Evolutionary conservation across 2,329 filamentous ascomycete species (phyloP).

Genomic region (Paecilomyces variotii): DNA sequence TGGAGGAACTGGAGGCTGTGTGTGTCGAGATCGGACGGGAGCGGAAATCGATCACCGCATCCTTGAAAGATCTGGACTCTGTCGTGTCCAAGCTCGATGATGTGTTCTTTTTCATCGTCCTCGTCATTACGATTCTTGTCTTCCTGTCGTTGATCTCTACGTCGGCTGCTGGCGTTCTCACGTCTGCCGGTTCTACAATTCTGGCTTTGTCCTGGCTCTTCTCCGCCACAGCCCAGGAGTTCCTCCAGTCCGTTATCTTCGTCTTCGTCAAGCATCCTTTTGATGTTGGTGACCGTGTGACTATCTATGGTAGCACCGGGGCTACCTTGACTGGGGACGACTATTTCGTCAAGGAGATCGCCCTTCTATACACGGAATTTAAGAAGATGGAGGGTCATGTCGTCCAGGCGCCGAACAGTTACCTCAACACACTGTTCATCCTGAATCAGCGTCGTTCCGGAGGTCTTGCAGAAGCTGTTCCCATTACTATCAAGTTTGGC

Average conservation of each 20-base stretch:
- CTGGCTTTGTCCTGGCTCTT: conserved; percentile 89
- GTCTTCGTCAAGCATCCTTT: conserved; percentile 97
- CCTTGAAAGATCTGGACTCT: conserved; percentile 87
- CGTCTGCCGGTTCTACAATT: conserved; percentile 78
- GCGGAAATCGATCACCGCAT: conserved; percentile 90
- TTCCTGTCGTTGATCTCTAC: conserved; percentile 85
- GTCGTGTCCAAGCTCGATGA: conserved; percentile 85
- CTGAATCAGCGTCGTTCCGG: conserved; percentile 89
- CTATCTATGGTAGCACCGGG: conserved; percentile 84
- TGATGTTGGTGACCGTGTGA: conserved; percentile 88
- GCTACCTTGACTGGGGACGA: conserved; percentile 73
- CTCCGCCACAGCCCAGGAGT: conserved; percentile 86
- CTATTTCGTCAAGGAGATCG: conserved; percentile 93
- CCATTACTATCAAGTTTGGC: conserved; percentile 79
- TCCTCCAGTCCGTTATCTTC: conserved; percentile 87
- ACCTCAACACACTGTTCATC: conserved; percentile 88
- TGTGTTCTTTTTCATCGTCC: conserved; percentile 79
- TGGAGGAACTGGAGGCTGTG: conserved; percentile 87
- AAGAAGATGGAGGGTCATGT: conserved; percentile 98
- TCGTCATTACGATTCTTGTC: conserved; percentile 72
- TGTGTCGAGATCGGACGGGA: conserved; percentile 92
- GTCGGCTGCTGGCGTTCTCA: conserved; percentile 83
- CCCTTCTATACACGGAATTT: conserved; percentile 89
- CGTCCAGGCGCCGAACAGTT: conserved; percentile 89
- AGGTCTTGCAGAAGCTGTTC: conserved; percentile 75